Evolutionary conservation across 2,329 filamentous ascomycete genomes (phyloP).

Genomic region (Paraconiothyrium sp.): DNA sequence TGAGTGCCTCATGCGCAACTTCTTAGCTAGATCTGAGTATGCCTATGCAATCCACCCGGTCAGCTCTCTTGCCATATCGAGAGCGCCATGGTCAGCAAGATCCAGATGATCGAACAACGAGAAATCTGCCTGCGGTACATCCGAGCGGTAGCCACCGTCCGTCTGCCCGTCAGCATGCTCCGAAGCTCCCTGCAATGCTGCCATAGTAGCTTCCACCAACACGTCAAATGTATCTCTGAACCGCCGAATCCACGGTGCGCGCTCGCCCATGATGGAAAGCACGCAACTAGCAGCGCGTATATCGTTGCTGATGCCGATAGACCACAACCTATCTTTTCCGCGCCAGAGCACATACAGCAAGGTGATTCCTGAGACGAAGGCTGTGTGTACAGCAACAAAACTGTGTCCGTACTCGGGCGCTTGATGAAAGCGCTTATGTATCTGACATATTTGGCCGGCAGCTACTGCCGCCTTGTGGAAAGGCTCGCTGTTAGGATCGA

Average conservation of each 20-base stretch:
- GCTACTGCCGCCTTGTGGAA: conserved; percentile 56
- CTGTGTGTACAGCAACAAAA: conserved; percentile 56
- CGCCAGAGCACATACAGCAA: conserved; percentile 54
- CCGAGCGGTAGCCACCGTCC: background rate
- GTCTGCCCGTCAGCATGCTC: background rate
- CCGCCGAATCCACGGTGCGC: conserved; percentile 55
- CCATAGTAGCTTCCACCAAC: conserved; percentile 27
- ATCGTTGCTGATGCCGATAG: conserved; percentile 59
- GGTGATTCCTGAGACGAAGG: conserved; percentile 56
- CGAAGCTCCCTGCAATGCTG: conserved; percentile 17
- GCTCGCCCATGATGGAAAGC: conserved; percentile 61
- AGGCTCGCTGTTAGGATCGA: conserved; percentile 58
- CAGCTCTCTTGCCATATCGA: conserved; percentile 23
- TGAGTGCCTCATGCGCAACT: too few species aligned
- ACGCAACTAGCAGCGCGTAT: conserved; percentile 61
- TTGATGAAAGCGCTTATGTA: conserved; percentile 56
- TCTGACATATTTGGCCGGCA: conserved; percentile 55
- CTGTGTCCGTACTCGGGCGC: conserved; percentile 54
- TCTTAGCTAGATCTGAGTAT: background rate
- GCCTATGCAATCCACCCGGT: conserved; percentile 15
- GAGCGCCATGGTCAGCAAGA: conserved; percentile 15
- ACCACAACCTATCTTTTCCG: conserved; percentile 58
- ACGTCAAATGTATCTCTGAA: conserved; percentile 26
- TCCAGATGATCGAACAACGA: conserved; percentile 22
- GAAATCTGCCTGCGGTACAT: conserved; percentile 14